Evolutionary conservation across 2,329 filamentous ascomycete genomes (phyloP).

Genomic region (Apiospora arundinis): DNA sequence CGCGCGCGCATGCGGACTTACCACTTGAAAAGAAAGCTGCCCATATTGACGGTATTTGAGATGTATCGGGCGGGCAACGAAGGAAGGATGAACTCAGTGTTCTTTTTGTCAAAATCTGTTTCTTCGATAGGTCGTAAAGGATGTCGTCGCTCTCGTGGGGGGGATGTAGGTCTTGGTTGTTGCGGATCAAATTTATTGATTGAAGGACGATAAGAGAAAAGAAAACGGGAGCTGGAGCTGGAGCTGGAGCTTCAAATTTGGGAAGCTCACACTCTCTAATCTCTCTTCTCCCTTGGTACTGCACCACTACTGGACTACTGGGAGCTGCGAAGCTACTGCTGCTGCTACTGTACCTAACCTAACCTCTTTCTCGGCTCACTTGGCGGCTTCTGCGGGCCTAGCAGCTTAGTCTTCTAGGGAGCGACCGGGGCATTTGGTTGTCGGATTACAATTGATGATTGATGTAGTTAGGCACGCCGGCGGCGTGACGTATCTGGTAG

Average conservation of each 20-base stretch:
- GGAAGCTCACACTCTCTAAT: background rate
- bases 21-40: conserved; percentile 75
- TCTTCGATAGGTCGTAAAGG: background rate
- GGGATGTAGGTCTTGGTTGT: background rate
- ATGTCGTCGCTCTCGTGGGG: conserved; percentile 6
- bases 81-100: background rate
- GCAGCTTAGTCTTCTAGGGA: conserved; percentile 4
- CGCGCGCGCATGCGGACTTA: conserved; percentile 48
- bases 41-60: conserved; percentile 53
- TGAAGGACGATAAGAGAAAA: conserved; percentile 11
- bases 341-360: conserved; percentile 14
- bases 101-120: background rate
- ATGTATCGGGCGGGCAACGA: background rate
- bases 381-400: conserved; percentile 17
- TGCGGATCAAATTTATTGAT: conserved; percentile 21
- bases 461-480: conserved; percentile 4
- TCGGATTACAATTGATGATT: background rate
- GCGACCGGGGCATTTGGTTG: background rate
- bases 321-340: background rate
- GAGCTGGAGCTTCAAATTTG: conserved; percentile 6
- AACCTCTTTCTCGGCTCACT: conserved; percentile 15
- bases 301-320: background rate
- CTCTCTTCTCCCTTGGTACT: background rate
- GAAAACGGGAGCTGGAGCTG: conserved; percentile 13
- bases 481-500: conserved; percentile 4